Evolutionary conservation across 1,284 basidiomycete species (phyloP), one percentile per base, ranked within the genome.

Genomic region (Sporisorium sorghi): DNA sequence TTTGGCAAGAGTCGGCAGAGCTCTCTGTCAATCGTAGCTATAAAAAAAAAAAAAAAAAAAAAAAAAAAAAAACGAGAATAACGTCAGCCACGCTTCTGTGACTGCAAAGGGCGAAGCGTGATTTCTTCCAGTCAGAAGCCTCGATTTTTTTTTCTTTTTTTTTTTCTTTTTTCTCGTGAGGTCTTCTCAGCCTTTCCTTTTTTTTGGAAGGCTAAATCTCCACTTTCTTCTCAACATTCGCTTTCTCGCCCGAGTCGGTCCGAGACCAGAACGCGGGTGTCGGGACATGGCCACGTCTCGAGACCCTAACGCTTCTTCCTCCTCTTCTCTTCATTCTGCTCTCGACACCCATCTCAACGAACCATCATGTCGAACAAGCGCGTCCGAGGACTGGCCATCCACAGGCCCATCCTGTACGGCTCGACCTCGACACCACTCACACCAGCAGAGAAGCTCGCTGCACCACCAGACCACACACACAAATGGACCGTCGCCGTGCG

Each of bases 401-500:
- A 91, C 84, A 89, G 97, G 46, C 93, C 94, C 0, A 90, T 99
- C 75, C 92, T 98, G 69, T 97, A 97, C 86, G 97, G 97, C 58
- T 98, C 97, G 82, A 93, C 92, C n/a, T 93, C 96, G 12, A 89
- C 90, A 1, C 90, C 95, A 30, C 85, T 99, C 69, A 91, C 90
- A 0, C 87, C 89, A 9, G 89, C 91, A 75, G 95, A 97, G 82
- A 89, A 90, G 55, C 89, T 90, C 56, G 76, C 85, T 9, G 81
- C 76, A 23, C 60, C 86, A 51, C 88, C 88, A 19, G 90, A 92
- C 80, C 97, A 99, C 83, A 98, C 97, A 3, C 96, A 99, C 85
- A 89, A 90, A 76, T 99, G 97, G 97, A 98, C 95, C 0, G 91
- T 99, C 56, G 95, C 94, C 30, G 89, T 99, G 14, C 90, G 97